A percentile compares a stretch with the other conserved stretches of the same genome.
Conservation (phyloP, 2,329 filamentous ascomycete species). For the Beauveria sp. region DNA sequence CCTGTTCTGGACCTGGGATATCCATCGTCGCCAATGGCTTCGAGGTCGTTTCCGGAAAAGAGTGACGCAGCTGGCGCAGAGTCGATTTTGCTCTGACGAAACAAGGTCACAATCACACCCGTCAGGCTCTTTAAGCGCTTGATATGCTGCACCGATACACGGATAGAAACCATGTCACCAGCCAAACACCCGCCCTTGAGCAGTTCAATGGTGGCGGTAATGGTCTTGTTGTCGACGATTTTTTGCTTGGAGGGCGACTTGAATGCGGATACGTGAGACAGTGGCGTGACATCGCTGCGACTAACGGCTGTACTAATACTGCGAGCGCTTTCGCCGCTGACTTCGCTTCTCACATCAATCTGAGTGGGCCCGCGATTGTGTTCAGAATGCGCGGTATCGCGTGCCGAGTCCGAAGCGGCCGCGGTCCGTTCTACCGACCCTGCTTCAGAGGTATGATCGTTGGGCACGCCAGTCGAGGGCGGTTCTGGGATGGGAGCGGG, state of each 20-base stretch:
- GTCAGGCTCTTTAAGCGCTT: constrained; percentile 86
- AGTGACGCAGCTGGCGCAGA: constrained; percentile 51
- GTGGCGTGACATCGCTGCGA: constrained; percentile 33
- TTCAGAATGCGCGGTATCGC: constrained; percentile 25
- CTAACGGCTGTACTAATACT: constrained; percentile 60
- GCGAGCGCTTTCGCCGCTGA: constrained; percentile 61
- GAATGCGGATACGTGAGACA: constrained; percentile 23
- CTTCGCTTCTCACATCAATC: constrained; percentile 56
- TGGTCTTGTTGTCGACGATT: constrained; percentile 61
- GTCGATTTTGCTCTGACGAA: constrained; percentile 85
- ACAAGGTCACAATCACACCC: constrained; percentile 87
- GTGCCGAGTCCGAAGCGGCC: constrained; percentile 31
- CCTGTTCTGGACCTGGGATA: constrained; percentile 84
- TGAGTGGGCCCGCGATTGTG: constrained; percentile 33
- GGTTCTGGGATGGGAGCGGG: constrained; percentile 33
- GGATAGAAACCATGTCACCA: constrained; percentile 74
- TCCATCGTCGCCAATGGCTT: constrained; percentile 63
- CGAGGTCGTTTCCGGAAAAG: constrained; percentile 44
- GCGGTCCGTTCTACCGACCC: constrained; percentile 33
- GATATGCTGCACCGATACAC: constrained; percentile 76
- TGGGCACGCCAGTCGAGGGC: constrained; percentile 14
- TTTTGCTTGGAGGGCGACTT: constrained; percentile 31
- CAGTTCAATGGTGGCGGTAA: constrained; percentile 79
- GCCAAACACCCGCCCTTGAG: constrained; percentile 76
- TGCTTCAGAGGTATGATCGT: constrained; percentile 27